These are phyloP conservation scores for Diaporthe destruens DNA, from an alignment of 2,329 filamentous ascomycete species.

Conservation along the genomic window DNA sequence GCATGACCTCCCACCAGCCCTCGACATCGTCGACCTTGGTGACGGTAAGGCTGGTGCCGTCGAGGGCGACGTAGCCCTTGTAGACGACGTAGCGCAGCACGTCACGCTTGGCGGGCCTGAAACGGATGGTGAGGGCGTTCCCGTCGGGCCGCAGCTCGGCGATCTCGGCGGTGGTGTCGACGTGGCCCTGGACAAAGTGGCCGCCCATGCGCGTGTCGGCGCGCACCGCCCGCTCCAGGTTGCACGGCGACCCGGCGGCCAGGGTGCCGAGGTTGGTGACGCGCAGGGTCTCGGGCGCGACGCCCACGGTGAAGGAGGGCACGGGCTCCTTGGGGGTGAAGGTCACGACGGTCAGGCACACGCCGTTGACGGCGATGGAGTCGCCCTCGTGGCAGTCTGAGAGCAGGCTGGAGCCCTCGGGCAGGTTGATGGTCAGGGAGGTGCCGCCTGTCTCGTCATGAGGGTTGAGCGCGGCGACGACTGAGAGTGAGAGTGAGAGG, in stretches of 20 bases:
- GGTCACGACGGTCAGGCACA: conserved; percentile 88
- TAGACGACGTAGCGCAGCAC: conserved; percentile 91
- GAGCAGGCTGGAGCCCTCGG: conserved; percentile 78
- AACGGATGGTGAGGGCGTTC: conserved; percentile 88
- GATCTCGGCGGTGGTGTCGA: conserved; percentile 89
- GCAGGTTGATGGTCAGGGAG: conserved; percentile 85
- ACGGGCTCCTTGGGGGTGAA: conserved; percentile 54
- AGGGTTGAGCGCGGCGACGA: conserved; percentile 83
- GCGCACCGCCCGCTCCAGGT: conserved; percentile 93
- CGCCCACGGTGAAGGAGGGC: conserved; percentile 85
- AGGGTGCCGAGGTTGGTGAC: conserved; percentile 93
- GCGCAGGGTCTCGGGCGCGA: conserved; percentile 94
- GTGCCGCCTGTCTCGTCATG: conserved; percentile 89
- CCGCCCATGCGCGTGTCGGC: conserved; percentile 96
- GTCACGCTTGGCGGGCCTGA: conserved; percentile 76
- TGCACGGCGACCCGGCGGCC: conserved; percentile 75
- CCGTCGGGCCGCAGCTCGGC: conserved; percentile 81
- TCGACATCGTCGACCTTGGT: conserved; percentile 84
- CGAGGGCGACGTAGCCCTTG: conserved; percentile 95
- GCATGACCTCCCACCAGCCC: conserved; percentile 95
- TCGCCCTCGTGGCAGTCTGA: conserved; percentile 88
- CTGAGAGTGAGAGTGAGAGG: no score
- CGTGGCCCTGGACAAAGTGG: conserved; percentile 97
- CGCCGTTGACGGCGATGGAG: conserved; percentile 95
- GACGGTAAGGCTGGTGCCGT: conserved; percentile 94